phyloP scores from a whole-genome alignment of 2,329 filamentous ascomycete genomes.

The Sclerotinia subarctica region DNA sequence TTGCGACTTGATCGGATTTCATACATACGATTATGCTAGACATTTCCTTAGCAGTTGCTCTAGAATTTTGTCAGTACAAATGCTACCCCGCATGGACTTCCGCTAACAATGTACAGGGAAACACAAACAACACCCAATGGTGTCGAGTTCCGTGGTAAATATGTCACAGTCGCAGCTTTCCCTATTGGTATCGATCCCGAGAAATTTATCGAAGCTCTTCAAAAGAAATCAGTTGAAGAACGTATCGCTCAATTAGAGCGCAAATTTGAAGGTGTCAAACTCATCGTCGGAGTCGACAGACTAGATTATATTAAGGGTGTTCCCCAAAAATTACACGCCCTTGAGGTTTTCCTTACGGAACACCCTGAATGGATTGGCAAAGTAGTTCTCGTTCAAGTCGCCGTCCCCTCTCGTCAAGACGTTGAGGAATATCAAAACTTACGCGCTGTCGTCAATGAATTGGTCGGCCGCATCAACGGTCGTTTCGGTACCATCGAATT shows the following conservation, averaged over 20 bases:
- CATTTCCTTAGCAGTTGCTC: slow-evolving; percentile 97
- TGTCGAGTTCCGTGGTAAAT: slow-evolving; percentile 83
- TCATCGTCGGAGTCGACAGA: slow-evolving; percentile 94
- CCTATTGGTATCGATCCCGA: slow-evolving; percentile 98
- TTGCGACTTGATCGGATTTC: slow-evolving; percentile 94
- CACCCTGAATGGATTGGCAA: slow-evolving; percentile 98
- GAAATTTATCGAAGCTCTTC: slow-evolving; percentile 85
- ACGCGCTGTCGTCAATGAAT: slow-evolving; percentile 90
- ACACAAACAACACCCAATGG: slow-evolving; percentile 85
- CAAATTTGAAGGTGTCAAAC: slow-evolving; percentile 93
- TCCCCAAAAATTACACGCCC: slow-evolving; percentile 91
- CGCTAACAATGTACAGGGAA: slow-evolving; percentile 42
- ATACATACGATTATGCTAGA: slow-evolving; percentile 98
- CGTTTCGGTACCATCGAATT: slow-evolving; percentile 97
- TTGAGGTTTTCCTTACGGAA: slow-evolving; percentile 94
- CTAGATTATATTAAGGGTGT: slow-evolving; percentile 99
- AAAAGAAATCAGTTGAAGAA: slow-evolving; percentile 81
- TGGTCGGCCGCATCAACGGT: slow-evolving; percentile 95
- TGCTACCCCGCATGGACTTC: background rate
- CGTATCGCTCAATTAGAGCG: slow-evolving; percentile 80
- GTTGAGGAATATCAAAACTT: slow-evolving; percentile 98
- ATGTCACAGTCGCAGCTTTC: slow-evolving; percentile 90
- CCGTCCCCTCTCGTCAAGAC: slow-evolving; percentile 89
- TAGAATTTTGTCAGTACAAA: slow-evolving; percentile 68
- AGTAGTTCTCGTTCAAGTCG: slow-evolving; percentile 93